Evolutionary conservation across 768 basidiomycete genomes (phyloP).

Genomic region (Tricholoma furcatifolium): DNA sequence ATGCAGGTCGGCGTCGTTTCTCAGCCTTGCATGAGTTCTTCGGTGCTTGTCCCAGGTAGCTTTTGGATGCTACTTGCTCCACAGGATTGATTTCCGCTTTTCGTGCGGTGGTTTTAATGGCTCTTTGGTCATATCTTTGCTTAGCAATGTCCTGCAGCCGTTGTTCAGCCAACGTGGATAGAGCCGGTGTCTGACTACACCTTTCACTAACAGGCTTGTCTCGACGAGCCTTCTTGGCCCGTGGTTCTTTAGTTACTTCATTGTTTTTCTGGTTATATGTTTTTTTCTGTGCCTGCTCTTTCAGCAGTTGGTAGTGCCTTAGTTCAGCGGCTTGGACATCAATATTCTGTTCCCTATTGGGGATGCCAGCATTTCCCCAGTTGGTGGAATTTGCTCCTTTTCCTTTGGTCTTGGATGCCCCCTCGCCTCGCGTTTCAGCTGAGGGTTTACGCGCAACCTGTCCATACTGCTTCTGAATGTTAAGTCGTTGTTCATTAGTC

Average conservation of each 20-base stretch:
- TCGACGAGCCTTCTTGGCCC: too few relatives aligned
- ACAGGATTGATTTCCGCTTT: background rate
- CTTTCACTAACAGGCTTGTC: background rate
- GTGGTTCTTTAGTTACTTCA: background rate
- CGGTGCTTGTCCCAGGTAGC: background rate
- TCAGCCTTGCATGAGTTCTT: background rate
- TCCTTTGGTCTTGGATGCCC: background rate
- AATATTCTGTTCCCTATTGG: background rate
- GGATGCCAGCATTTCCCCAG: background rate
- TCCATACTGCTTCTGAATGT: too few relatives aligned
- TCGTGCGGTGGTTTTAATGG: background rate
- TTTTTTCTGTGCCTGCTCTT: background rate
- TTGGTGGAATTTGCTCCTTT: background rate
- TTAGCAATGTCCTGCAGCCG: background rate
- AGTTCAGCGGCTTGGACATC: background rate
- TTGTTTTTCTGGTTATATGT: too few relatives aligned
- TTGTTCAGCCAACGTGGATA: background rate
- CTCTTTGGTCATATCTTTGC: background rate
- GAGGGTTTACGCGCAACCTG: background rate
- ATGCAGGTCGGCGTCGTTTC: background rate
- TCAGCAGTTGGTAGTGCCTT: background rate
- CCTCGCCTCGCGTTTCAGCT: background rate
- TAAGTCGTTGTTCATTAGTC: too few relatives aligned
- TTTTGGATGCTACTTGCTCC: background rate
- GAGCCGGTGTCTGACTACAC: too few relatives aligned